A percentile compares a stretch with the other conserved stretches of the same genome.
Evolutionary conservation across 495 filamentous ascomycete genomes (phyloP).

Genomic region (Thozetella sp.): DNA sequence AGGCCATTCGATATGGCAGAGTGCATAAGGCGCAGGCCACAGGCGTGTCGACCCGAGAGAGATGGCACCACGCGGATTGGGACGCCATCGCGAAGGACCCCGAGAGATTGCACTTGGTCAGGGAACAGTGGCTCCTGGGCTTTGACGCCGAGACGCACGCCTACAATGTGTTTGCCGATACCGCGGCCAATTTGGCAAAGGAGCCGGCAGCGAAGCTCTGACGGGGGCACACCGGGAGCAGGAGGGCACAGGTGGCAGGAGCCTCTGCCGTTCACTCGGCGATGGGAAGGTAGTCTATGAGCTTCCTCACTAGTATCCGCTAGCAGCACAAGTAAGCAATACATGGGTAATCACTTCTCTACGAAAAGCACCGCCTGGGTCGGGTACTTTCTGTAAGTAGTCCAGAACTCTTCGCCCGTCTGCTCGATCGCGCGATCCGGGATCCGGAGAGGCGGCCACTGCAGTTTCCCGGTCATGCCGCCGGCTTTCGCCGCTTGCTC

Average conservation of each 20-base stretch:
- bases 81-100: conserved; percentile 59
- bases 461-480: conserved; percentile 17
- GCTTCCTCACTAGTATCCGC: no score
- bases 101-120: conserved; percentile 51
- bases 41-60: conserved; percentile 58
- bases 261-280: no score
- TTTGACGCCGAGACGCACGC: conserved; percentile 67
- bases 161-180: conserved; percentile 35
- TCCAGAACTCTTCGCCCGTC: conserved; percentile 6
- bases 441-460: conserved; percentile 15
- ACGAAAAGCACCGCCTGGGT: neutral
- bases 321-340: no score
- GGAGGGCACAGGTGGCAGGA: no score
- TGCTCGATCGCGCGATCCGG: conserved; percentile 17
- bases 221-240: no score
- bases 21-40: conserved; percentile 59
- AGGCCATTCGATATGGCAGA: conserved; percentile 53
- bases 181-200: neutral
- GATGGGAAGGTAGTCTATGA: no score
- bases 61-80: conserved; percentile 66
- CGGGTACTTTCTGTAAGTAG: neutral
- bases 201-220: neutral
- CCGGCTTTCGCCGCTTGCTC: conserved; percentile 20
- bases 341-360: neutral
- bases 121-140: conserved; percentile 60